These are phyloP conservation scores for Auriculariales sp. DNA, from an alignment of 768 basidiomycete genomes.

Conservation along the genomic window DNA sequence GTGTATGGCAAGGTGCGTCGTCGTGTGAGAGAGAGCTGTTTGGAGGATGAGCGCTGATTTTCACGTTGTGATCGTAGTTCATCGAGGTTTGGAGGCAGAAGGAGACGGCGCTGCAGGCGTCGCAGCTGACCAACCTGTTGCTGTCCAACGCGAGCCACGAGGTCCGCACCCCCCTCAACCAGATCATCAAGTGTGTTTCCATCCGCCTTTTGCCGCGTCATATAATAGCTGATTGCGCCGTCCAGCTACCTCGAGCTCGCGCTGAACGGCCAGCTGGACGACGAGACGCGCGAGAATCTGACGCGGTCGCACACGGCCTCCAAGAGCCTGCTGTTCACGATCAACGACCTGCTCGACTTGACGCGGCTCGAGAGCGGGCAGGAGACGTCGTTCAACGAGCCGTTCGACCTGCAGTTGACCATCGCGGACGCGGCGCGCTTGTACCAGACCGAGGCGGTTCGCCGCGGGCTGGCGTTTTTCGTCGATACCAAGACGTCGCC, in stretches of 20 bases:
- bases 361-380: constrained; percentile 64
- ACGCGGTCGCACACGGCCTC: constrained; percentile 61
- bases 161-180: constrained; percentile 65
- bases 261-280: constrained; percentile 56
- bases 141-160: constrained; percentile 76
- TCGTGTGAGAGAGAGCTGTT: neutral
- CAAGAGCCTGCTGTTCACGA: constrained; percentile 67
- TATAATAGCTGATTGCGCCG: neutral
- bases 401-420: constrained; percentile 47
- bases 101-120: constrained; percentile 55
- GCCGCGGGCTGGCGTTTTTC: constrained; percentile 43
- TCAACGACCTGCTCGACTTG: constrained; percentile 71
- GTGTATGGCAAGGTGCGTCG: constrained; percentile 55
- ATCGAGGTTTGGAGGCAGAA: constrained; percentile 81
- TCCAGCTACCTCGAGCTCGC: constrained; percentile 65
- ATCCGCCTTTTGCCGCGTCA: neutral
- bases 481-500: constrained; percentile 42
- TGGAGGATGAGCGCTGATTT: neutral
- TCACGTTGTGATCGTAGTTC: constrained; percentile 28
- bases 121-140: constrained; percentile 56
- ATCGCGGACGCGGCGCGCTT: constrained; percentile 48
- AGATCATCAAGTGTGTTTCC: constrained; percentile 58
- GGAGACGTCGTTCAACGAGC: constrained; percentile 62
- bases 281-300: constrained; percentile 62
- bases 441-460: constrained; percentile 49